Base-by-base conservation (phyloP, 1,284 basidiomycete genomes). In the Coniferiporia sulphurascens region DNA sequence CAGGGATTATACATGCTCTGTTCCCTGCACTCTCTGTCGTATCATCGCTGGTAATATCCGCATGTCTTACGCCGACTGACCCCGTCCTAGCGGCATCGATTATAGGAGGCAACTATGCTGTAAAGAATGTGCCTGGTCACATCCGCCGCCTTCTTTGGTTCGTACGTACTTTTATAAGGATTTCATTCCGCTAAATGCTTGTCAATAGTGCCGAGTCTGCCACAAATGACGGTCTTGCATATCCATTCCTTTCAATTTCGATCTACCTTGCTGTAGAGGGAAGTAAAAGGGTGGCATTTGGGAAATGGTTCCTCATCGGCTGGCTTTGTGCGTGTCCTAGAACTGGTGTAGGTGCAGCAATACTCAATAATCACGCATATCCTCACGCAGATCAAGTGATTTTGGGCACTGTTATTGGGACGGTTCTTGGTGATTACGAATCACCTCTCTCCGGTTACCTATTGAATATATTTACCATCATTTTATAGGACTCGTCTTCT, bases 11-110 rank as follows among this genome's bases (percentile, higher is more conserved):
- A 50, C 81, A 78, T 66, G 79, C 70, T 1, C 71, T 95, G 13
- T 88, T 95, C 63, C 89, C 90, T 0, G 72, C 72, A 0, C 74
- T 95, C 51, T 77, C 78, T 57, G 89, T 84, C 68, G 75, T 91
- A 10, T 89, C 90, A 0, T 82, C 85, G n/a, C 80, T 97, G 10
- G 89, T 87, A 45, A 86, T 98, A 56, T 89, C 94, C 1, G 92
- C 95, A 0, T 94, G 91, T 65, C 80, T 97, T 27, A 97, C 95
- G 0, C 95, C 95, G 0, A 98, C 95, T 1, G 95, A 98, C 74
- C 95, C 95, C 0, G 87, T 90, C 57, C 86, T 88, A 46, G 57
- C 61, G 21, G 48, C 58, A 4, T 54, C 53, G 5, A 62, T 62
- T 60, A 71, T 79, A 79, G 94, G 92, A 48, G 96, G 95, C 4